These are phyloP conservation scores for Heritiera littoralis DNA, from an alignment of 345 rosid species.

Conservation along the genomic window DNA sequence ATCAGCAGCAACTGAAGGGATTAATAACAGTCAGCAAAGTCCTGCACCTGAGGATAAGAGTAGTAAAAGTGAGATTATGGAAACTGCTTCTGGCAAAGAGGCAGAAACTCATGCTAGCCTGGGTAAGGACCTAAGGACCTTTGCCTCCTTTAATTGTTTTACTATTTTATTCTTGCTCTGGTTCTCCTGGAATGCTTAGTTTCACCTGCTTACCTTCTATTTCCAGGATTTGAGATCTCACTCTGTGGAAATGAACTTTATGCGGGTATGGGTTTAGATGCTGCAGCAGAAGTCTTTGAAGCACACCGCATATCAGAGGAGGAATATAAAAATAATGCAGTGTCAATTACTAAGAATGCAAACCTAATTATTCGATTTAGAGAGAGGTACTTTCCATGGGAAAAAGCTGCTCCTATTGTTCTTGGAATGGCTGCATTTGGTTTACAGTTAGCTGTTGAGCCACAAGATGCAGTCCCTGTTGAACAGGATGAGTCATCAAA, in stretches of 20 bases:
- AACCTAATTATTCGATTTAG: slow-evolving; percentile 60
- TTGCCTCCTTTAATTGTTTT: not conserved
- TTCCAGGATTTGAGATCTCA: slow-evolving; percentile 80
- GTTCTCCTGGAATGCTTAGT: slow-evolving; percentile 20
- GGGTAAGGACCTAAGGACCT: slow-evolving; percentile 48
- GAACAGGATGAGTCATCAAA: slow-evolving; percentile 46
- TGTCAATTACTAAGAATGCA: slow-evolving; percentile 61
- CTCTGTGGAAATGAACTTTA: slow-evolving; percentile 75
- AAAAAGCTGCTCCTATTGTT: slow-evolving; percentile 77
- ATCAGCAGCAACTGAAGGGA: slow-evolving; percentile 39
- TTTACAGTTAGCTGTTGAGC: slow-evolving; percentile 65
- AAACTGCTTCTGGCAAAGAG: slow-evolving; percentile 38
- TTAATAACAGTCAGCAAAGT: slow-evolving; percentile 19
- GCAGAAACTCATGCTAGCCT: slow-evolving; percentile 26
- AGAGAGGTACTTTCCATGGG: slow-evolving; percentile 69
- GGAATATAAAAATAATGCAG: slow-evolving; percentile 57
- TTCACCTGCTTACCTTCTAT: slow-evolving; percentile 22
- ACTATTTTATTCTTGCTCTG: slow-evolving; percentile 3
- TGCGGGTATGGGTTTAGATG: slow-evolving; percentile 69
- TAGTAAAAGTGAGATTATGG: slow-evolving; percentile 34
- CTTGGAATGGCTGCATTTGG: slow-evolving; percentile 76
- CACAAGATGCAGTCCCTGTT: slow-evolving; percentile 59
- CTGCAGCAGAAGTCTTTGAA: slow-evolving; percentile 77
- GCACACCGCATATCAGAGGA: slow-evolving; percentile 60
- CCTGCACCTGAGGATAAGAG: slow-evolving; percentile 32